Evolutionary conservation across 108 stramenopile genomes (phyloP).

Genomic region (Cyclotella baltica): DNA sequence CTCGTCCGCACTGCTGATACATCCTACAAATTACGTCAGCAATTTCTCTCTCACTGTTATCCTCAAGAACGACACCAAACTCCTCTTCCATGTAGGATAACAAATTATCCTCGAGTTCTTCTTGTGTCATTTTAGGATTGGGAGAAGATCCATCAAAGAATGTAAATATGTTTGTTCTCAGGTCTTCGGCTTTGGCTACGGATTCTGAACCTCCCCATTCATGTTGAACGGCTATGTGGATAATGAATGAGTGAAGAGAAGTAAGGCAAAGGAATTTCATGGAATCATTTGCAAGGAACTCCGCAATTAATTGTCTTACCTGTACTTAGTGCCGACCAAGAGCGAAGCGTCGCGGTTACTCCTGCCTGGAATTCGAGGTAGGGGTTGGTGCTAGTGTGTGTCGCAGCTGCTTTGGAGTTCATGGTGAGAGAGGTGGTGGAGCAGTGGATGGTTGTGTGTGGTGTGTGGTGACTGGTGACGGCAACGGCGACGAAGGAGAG

Average conservation of each 20-base stretch:
- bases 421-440: neutral
- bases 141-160: constrained; percentile 59
- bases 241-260: neutral
- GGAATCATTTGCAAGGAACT: neutral
- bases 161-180: constrained; percentile 66
- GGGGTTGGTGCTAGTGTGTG: constrained; percentile 4
- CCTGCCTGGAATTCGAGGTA: constrained; percentile 83
- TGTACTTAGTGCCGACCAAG: constrained; percentile 72
- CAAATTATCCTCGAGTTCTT: constrained; percentile 81
- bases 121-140: constrained; percentile 50
- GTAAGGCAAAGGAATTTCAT: neutral
- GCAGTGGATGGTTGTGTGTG: neutral
- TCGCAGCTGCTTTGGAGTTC: neutral
- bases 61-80: constrained; percentile 85
- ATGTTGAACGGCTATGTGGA: constrained; percentile 77
- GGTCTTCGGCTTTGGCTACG: constrained; percentile 70
- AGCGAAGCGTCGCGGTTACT: constrained; percentile 83
- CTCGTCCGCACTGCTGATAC: constrained; percentile 75
- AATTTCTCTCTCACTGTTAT: constrained; percentile 76
- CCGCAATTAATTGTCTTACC: neutral
- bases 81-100: constrained; percentile 88
- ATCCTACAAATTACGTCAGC: constrained; percentile 74
- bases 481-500: neutral
- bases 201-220: constrained; percentile 83
- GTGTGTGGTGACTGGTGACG: neutral